phyloP scores from a whole-genome alignment of 208 protist genomes.

The Porcisia deanei region DNA sequence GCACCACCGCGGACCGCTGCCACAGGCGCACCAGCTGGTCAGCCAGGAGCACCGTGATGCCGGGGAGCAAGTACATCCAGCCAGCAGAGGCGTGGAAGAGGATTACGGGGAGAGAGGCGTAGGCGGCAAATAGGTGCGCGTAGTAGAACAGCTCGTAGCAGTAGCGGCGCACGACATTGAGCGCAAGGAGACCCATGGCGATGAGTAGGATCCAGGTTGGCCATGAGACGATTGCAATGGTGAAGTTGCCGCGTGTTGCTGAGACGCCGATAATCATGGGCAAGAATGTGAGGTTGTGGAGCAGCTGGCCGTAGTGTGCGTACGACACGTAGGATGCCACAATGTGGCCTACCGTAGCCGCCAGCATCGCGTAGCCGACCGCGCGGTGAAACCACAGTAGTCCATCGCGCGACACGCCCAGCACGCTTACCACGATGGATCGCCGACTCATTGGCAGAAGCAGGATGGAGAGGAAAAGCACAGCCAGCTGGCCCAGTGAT shows the following conservation, averaged over 20 bases:
- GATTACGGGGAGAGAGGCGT: conserved; percentile 48
- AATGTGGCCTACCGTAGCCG: conserved; percentile 32
- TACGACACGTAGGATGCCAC: conserved; percentile 32
- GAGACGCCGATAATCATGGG: too few species aligned
- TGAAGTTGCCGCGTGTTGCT: conserved; percentile 27
- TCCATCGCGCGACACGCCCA: conserved; percentile 57
- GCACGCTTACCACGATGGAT: conserved; percentile 46
- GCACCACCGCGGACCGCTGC: conserved; percentile 27
- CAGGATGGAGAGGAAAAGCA: conserved; percentile 58
- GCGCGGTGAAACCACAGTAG: conserved; percentile 59
- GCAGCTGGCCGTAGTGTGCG: conserved; percentile 15
- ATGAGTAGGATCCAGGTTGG: conserved; percentile 46
- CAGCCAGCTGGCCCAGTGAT: conserved; percentile 54
- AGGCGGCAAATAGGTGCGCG: conserved; percentile 48
- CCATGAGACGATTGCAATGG: conserved; percentile 39
- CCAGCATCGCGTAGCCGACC: conserved; percentile 39
- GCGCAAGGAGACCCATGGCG: conserved; percentile 46
- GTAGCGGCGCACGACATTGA: conserved; percentile 43
- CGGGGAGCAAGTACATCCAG: conserved; percentile 67
- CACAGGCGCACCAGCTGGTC: conserved; percentile 52
- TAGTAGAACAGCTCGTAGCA: conserved; percentile 80
- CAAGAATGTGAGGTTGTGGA: conserved; percentile 28
- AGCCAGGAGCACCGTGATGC: conserved; percentile 51
- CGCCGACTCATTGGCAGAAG: conserved; percentile 54
- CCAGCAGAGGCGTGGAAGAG: conserved; percentile 55